Base-by-base conservation (phyloP, 306 rosid genomes). In the Carpinus fangiana region DNA sequence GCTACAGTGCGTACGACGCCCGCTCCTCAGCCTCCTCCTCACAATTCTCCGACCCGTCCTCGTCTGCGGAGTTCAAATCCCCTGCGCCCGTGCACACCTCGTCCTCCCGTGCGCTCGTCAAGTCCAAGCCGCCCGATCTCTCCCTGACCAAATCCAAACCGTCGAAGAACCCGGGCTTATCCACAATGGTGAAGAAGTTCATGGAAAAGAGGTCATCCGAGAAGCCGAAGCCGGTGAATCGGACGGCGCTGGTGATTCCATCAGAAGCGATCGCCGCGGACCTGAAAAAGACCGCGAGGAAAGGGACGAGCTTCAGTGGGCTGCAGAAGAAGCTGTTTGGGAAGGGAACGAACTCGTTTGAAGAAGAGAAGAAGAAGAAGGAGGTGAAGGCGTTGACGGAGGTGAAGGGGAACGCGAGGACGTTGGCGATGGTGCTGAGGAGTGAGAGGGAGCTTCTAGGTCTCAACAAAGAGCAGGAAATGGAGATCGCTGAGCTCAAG, bases 371-470 rank as follows among this genome's bases (percentile, higher is more conserved):
- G 80, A 80, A 85, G 86, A 86, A 86, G 73, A 89, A 77, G 74
- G 90, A 88, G 61, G 88, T 89, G 45, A 95, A 93, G 82, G 99
- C 97, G 2, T 83, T 95, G 91, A 95, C 98, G 8, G 98, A 95
- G 78, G 98, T 92, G 43, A 95, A 88, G 78, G 90, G 79, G 52
- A 95, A 95, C 75, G 91, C 99, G 2, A 92, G 99, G 83, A 93
- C 99, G 0, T 80, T 95, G 70, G 96, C 98, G 0, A 93, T 91
- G 99, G 98, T 93, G 79, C 76, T 93, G 61, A 84, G 99, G 71
- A 95, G 99, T 52, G 99, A 95, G 88, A 86, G 99, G 78, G 98
- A 95, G 90, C 98, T 95, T 57, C 82, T 95, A 69, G 78, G 72
- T 80, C 21, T 77, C 65, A 90, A 88, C 51, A 95, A 95, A 87